A percentile compares a stretch with the other conserved stretches of the same genome.
phyloP scores from a whole-genome alignment of 1,284 basidiomycete species.

The Veloporphyrellus conicus region DNA sequence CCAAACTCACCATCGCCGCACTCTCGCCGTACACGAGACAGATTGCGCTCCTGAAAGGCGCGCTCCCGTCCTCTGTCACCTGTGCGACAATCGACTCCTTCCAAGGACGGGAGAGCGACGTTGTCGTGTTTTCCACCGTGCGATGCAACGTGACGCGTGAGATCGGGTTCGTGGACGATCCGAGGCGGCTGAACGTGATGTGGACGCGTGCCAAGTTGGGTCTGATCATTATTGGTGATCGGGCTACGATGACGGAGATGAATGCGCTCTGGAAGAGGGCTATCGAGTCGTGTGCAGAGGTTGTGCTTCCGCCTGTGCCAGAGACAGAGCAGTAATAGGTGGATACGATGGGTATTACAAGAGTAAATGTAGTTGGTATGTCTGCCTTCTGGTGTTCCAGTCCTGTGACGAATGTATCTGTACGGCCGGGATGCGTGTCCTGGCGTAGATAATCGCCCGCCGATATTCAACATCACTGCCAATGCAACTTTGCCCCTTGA shows the following conservation, averaged over 20 bases:
- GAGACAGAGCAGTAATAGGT: too few species aligned
- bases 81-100: slow-evolving; percentile 69
- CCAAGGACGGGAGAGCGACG: slow-evolving; percentile 71
- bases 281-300: slow-evolving; percentile 42
- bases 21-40: slow-evolving; percentile 61
- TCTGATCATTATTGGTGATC: slow-evolving; percentile 64
- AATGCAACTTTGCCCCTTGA: too few species aligned
- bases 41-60: slow-evolving; percentile 41
- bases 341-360: too few species aligned
- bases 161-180: slow-evolving; percentile 63
- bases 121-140: slow-evolving; percentile 70
- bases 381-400: too few species aligned
- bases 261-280: slow-evolving; percentile 52
- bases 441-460: too few species aligned
- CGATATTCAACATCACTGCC: too few species aligned
- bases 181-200: slow-evolving; percentile 68
- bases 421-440: too few species aligned
- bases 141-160: slow-evolving; percentile 55
- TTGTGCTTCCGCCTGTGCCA: slow-evolving; percentile 4
- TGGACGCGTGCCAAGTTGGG: slow-evolving; percentile 66
- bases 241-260: slow-evolving; percentile 46
- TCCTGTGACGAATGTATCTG: too few species aligned
- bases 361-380: too few species aligned
- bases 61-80: slow-evolving; percentile 40
- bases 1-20: slow-evolving; percentile 43